These are phyloP conservation scores for Xanthoceras sorbifolium DNA, from an alignment of 345 rosid genomes.

Conservation along the genomic window DNA sequence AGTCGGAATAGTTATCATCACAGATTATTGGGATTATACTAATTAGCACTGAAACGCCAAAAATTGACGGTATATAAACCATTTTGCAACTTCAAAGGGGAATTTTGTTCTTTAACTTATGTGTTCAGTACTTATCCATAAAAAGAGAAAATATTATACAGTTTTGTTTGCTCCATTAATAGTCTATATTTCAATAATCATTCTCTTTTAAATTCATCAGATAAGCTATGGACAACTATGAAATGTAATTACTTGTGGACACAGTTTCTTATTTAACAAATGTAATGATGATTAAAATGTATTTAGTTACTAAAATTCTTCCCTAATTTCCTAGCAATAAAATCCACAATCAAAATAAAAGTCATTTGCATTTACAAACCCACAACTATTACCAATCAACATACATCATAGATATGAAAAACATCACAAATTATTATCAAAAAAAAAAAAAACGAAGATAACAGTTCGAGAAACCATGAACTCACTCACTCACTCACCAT, in stretches of 20 bases:
- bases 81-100: not conserved
- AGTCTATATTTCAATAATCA: not conserved
- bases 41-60: not conserved
- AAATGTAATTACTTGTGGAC: not conserved
- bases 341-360: not conserved
- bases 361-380: not conserved
- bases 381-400: not conserved
- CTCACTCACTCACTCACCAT: constrained; percentile 67
- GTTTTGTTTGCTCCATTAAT: no score
- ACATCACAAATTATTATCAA: not conserved
- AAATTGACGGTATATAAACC: not conserved
- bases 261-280: not conserved
- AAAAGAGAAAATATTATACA: no score
- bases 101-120: not conserved
- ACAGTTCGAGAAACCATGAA: constrained; percentile 18
- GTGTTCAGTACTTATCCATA: not conserved
- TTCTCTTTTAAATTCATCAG: not conserved
- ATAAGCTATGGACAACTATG: not conserved
- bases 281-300: not conserved
- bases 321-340: not conserved
- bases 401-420: not conserved
- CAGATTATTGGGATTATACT: not conserved
- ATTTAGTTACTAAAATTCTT: not conserved
- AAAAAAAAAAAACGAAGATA: not conserved
- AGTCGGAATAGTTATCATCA: not conserved